phyloP scores from a whole-genome alignment of 352 stramenopile species.

The Globisporangium megalacanthum region DNA sequence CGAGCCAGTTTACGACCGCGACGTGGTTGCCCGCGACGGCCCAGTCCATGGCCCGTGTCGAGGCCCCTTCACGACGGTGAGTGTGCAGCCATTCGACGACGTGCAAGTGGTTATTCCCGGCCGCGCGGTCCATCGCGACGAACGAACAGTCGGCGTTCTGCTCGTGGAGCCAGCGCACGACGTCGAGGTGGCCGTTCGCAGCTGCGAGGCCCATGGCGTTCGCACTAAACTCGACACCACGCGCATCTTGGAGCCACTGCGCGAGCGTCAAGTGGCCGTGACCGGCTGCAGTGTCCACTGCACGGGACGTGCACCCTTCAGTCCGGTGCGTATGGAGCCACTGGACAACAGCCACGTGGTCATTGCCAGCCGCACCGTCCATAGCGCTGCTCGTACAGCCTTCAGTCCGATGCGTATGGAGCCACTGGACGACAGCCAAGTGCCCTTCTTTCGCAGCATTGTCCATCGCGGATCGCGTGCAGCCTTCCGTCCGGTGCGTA shows the following conservation, averaged over 20 bases:
- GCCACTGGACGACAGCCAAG: conserved; percentile 1
- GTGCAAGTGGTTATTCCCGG: background rate
- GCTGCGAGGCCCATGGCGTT: conserved; percentile 7
- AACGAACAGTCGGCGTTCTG: background rate
- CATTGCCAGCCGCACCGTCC: conserved; percentile 3
- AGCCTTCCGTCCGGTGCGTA: conserved; percentile 20
- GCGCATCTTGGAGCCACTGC: conserved; percentile 5
- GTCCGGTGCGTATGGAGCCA: conserved; percentile 3
- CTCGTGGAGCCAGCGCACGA: conserved; percentile 7
- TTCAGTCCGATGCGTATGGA: conserved; percentile 2
- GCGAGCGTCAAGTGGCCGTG: background rate
- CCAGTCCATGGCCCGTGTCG: conserved; percentile 15
- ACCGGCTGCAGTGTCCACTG: conserved; percentile 4
- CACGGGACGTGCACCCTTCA: conserved; percentile 6
- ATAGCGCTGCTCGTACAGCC: conserved; percentile 5
- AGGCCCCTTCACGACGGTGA: conserved; percentile 12
- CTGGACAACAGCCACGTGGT: conserved; percentile 3
- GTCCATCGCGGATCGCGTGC: conserved; percentile 4
- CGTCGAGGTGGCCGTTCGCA: background rate
- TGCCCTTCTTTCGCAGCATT: conserved; percentile 3
- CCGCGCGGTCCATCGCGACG: conserved; percentile 6
- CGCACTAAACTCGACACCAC: conserved; percentile 1
- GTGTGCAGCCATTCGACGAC: conserved; percentile 12
- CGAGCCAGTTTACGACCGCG: conserved; percentile 4
- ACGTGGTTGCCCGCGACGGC: conserved; percentile 7